Base-by-base conservation (phyloP, 768 basidiomycete genomes). In the Pleurotus sapidus region DNA sequence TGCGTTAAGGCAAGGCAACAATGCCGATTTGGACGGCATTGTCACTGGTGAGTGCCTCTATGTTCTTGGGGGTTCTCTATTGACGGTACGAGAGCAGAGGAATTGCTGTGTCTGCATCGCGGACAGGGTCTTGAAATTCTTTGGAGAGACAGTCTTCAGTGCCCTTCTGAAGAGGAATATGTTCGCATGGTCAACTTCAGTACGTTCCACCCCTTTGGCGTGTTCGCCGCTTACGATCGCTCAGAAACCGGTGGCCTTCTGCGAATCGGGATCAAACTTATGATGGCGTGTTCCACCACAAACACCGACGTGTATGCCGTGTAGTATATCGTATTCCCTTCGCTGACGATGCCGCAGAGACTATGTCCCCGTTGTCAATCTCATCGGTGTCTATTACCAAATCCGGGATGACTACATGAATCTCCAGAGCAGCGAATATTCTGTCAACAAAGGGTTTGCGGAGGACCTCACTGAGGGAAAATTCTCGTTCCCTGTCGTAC, bases 361-460 rank as follows among this genome's bases (percentile, higher is more conserved):
- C 70, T 97, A 93, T 61, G 86, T 96, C 1, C 93, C 95, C 0
- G 80, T 98, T 1, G 91, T 96, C 60, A 97, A 97, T 69, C 82
- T 97, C 8, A 89, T 98, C 59, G 93, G 95, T 2, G 84, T 97
- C n/a, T 90, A 86, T 65, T 97, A 94, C 70, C 96, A 98, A 68
- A 95, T 98, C 63, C 76, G 95, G n/a, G 96, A 98, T 64, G 96
- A 98, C 69, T 90, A 95, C 46, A 93, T 96, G 91, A 98, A 98
- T 64, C 74, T 98, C 23, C 88, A 95, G 65, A 93, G 91, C 48
- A 81, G 82, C 15, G 85, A 96, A 93, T 98, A 98, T 66, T 76
- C 86, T 2, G 81, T 83, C 43, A 91, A 88, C 68, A 92, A 92
- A 67, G 90, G 90, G 2, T 96, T 92, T 69, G 91, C 91, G 0